Base-by-base conservation (phyloP, 1,284 basidiomycete species). In the Ustilago sp. region DNA sequence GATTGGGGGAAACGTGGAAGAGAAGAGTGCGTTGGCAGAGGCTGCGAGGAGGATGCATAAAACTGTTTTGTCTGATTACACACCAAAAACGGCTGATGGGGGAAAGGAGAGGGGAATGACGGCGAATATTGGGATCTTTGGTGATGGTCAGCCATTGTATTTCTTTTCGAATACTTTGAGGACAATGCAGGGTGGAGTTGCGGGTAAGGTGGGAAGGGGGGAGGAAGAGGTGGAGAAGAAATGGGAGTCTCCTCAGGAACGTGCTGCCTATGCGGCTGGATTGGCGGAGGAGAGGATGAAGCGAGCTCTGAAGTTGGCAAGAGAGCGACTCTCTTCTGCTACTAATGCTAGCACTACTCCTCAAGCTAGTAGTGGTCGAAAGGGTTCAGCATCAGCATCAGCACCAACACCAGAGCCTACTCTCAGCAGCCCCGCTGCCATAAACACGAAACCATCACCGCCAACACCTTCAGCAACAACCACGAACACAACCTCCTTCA, bases 201-300 rank as follows among this genome's bases (percentile, higher is more conserved):
- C 13, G 15, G 31, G 23, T 38, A 43, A 28, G 13, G 31, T 17
- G 43, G 38, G 41, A 53, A 1, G 8, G 8, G 4, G 17, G 2
- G 36, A 12, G 28, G 56, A 54, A 19, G 54, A 53, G 36, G 19
- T 36, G 52, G 68, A 52, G 55, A 43, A 51, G 11, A 70, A 70
- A 43, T 63, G 63, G 72, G 57, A 60, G 32, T 63, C 65, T 47
- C 53, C 72, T 2, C 57, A 59, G 17, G 58, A 68, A 47, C 48
- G 71, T 38, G 59, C 67, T 3, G 70, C 71, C 13, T 35, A 56
- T 34, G 65, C 60, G n/a, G 65, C 53, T 5, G 66, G 28, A 13
- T 19, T 61, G n/a, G 59, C 59, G 9, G 71, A 77, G 32, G 71
- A 77, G 38, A 38, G 75, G 1, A 68, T 67, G 3, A 74, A 53